Evolutionary conservation across 1,139 yeast genomes (phyloP).

Genomic region (Nakaseomyces sp.): DNA sequence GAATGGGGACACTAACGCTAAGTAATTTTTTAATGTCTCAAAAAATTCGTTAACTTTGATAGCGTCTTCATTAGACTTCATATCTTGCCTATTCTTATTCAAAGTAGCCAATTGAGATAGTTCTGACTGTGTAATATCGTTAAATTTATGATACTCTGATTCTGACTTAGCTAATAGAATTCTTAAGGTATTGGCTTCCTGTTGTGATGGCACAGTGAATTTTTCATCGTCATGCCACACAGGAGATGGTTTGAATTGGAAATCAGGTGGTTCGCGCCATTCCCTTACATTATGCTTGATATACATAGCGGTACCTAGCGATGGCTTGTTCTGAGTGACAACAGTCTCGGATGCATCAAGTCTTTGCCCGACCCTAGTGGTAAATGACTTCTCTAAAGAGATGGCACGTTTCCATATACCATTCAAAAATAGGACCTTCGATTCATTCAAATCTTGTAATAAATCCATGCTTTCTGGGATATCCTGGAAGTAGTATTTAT

Average conservation of each 20-base stretch:
- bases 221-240: conserved; percentile 96
- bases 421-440: conserved; percentile 65
- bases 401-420: conserved; percentile 59
- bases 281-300: conserved; percentile 69
- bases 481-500: conserved; percentile 88
- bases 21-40: conserved; percentile 46
- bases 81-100: conserved; percentile 34
- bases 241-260: conserved; percentile 75
- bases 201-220: conserved; percentile 50
- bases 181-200: conserved; percentile 59
- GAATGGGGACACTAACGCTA: conserved; percentile 51
- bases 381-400: conserved; percentile 47
- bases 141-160: conserved; percentile 37
- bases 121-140: conserved; percentile 32
- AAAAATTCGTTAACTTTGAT: conserved; percentile 42
- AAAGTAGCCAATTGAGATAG: conserved; percentile 30
- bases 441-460: conserved; percentile 75
- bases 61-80: conserved; percentile 28
- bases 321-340: conserved; percentile 63
- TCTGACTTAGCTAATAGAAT: conserved; percentile 46
- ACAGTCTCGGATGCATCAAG: conserved; percentile 48
- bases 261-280: conserved; percentile 86
- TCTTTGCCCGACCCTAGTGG: conserved; percentile 45
- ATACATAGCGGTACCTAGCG: conserved; percentile 80
- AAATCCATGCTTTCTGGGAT: conserved; percentile 85